Conservation (phyloP, 2,329 filamentous ascomycete genomes). For the Scopulariopsis brevicaulis region DNA sequence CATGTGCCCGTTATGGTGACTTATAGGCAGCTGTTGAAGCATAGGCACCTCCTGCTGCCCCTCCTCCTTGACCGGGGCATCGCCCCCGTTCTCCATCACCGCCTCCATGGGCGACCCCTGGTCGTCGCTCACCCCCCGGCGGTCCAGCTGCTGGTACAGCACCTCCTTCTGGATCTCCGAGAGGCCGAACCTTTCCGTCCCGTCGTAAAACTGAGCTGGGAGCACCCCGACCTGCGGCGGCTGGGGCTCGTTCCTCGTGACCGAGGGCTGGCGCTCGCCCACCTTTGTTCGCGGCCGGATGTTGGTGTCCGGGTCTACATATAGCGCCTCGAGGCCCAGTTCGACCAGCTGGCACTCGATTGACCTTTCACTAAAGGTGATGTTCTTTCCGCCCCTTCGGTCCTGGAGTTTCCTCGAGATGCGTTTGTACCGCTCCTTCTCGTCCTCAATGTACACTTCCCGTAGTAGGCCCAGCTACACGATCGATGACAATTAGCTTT, state of each 20-base stretch:
- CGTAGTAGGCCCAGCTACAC: conserved; percentile 25
- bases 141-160: conserved; percentile 4
- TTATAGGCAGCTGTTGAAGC: background rate
- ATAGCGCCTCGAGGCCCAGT: conserved; percentile 30
- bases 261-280: conserved; percentile 13
- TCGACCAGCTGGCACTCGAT: conserved; percentile 38
- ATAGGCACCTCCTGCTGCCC: background rate
- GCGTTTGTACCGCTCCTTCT: conserved; percentile 28
- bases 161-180: conserved; percentile 2
- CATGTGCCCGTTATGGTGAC: background rate
- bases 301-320: conserved; percentile 21
- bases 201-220: background rate
- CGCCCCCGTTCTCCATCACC: background rate
- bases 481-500: conserved; percentile 1
- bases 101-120: background rate
- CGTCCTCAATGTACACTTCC: conserved; percentile 26
- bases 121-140: background rate
- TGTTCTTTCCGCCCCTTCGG: conserved; percentile 33
- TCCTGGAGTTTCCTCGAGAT: conserved; percentile 34
- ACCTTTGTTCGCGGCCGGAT: conserved; percentile 29
- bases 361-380: conserved; percentile 36
- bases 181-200: background rate
- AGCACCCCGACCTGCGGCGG: background rate
- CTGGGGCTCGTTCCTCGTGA: background rate
- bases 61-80: background rate